Percentiles rank a stretch among this genome's conserved stretches.
Evolutionary conservation across 78 protist species (phyloP).

Genomic region (Capsaspora owczarzaki): DNA sequence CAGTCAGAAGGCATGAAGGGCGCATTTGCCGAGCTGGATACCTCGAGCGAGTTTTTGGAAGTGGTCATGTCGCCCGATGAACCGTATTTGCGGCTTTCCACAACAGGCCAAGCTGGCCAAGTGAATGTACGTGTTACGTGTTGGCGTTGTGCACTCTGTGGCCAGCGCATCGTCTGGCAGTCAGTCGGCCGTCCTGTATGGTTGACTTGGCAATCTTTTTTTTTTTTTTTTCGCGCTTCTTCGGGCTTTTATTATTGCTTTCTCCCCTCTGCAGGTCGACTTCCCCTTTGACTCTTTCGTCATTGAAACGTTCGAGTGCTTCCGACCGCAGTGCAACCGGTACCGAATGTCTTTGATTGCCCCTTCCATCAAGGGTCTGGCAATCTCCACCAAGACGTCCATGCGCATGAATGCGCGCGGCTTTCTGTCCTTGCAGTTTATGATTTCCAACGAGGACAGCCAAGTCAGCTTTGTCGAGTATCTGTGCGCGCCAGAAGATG

Average conservation of each 20-base stretch:
- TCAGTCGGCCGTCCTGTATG: no score
- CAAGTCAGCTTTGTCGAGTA: slow-evolving; percentile 23
- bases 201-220: no score
- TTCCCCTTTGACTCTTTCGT: not conserved
- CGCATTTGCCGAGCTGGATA: not conserved
- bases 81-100: not conserved
- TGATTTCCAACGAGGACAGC: slow-evolving; percentile 9
- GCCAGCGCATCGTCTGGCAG: no score
- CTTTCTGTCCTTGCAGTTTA: slow-evolving; percentile 14
- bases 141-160: no score
- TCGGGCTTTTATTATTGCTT: no score
- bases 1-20: not conserved
- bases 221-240: no score
- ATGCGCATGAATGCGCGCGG: slow-evolving; percentile 15
- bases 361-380: not conserved
- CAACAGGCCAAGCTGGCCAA: not conserved
- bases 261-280: not conserved
- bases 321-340: not conserved
- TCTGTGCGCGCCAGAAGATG: not conserved
- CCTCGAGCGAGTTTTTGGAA: not conserved
- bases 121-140: no score
- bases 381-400: not conserved
- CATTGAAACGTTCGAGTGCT: not conserved
- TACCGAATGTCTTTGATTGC: not conserved
- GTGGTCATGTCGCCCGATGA: not conserved